Evolutionary conservation across 192 early-diverging fungal species (phyloP).

Genomic region (Coemansia sp.): DNA sequence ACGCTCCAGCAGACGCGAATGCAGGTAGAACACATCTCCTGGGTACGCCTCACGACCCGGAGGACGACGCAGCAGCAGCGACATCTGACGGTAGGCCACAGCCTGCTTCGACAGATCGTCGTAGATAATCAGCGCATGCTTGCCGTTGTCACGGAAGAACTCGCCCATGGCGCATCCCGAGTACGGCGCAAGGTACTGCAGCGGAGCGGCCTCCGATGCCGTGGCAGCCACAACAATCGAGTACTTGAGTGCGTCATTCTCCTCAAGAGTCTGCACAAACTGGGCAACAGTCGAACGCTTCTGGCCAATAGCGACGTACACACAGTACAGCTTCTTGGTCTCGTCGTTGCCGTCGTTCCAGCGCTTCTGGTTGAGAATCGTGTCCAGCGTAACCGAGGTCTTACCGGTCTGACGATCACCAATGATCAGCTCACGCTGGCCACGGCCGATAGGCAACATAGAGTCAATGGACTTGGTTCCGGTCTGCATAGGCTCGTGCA

Average conservation of each 20-base stretch:
- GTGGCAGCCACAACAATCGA: constrained; percentile 98
- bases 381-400: constrained; percentile 98
- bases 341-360: constrained; percentile 96
- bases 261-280: constrained; percentile 97
- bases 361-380: constrained; percentile 99
- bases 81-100: constrained; percentile 99
- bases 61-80: constrained; percentile 97
- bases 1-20: constrained; percentile 99
- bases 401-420: constrained; percentile 99
- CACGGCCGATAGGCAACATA: constrained; percentile 99
- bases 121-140: constrained; percentile 98
- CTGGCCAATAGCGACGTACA: constrained; percentile 99
- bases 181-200: constrained; percentile 99
- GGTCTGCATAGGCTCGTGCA: constrained; percentile 99
- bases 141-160: constrained; percentile 99
- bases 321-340: constrained; percentile 98
- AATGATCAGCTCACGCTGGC: constrained; percentile 99
- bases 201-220: constrained; percentile 97
- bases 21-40: constrained; percentile 99
- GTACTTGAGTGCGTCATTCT: constrained; percentile 99
- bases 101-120: constrained; percentile 99
- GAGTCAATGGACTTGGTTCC: constrained; percentile 99
- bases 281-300: constrained; percentile 99
- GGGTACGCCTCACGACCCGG: constrained; percentile 99
- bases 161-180: constrained; percentile 98